Percentiles rank a stretch among this genome's conserved stretches.
phyloP scores from a whole-genome alignment of 2,329 filamentous ascomycete species.

The Penicillium olsonii region DNA sequence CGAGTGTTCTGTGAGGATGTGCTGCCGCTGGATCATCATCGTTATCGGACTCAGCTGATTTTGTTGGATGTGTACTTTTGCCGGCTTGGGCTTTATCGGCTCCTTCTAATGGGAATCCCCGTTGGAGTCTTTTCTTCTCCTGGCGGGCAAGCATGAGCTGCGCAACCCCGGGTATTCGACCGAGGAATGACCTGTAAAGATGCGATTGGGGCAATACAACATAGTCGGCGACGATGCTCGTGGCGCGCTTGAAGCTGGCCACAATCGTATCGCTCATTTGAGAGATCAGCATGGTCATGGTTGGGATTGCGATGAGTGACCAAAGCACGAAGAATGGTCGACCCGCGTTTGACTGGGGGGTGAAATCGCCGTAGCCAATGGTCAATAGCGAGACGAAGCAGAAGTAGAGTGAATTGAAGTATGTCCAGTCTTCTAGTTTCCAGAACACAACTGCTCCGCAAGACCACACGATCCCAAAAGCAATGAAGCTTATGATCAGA shows the following conservation, averaged over 20 bases:
- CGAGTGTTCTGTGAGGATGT: slow-evolving; percentile 35
- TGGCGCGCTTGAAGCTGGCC: slow-evolving; percentile 62
- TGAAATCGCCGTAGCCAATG: slow-evolving; percentile 82
- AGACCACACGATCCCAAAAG: slow-evolving; percentile 77
- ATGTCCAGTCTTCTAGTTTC: slow-evolving; percentile 59
- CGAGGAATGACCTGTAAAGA: slow-evolving; percentile 55
- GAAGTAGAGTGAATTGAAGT: slow-evolving; percentile 84
- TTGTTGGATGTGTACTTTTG: slow-evolving; percentile 6
- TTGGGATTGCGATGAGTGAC: slow-evolving; percentile 81
- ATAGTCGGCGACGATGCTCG: slow-evolving; percentile 63
- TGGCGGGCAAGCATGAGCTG: slow-evolving; percentile 41
- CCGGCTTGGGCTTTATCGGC: slow-evolving; percentile 24
- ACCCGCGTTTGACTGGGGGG: slow-evolving; percentile 74
- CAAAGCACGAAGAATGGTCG: slow-evolving; percentile 92
- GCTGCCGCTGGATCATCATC: not conserved
- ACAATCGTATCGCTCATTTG: slow-evolving; percentile 85
- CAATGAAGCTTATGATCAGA: slow-evolving; percentile 65
- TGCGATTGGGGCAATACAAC: slow-evolving; percentile 65
- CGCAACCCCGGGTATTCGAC: slow-evolving; percentile 46
- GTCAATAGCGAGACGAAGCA: slow-evolving; percentile 80
- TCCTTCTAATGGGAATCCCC: slow-evolving; percentile 50
- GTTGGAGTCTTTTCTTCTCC: slow-evolving; percentile 48
- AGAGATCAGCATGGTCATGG: slow-evolving; percentile 82
- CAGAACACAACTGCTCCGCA: slow-evolving; percentile 77
- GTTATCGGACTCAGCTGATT: not conserved